Base-by-base conservation (phyloP, 2,329 filamentous ascomycete genomes). In the Fonsecaea nubica region DNA sequence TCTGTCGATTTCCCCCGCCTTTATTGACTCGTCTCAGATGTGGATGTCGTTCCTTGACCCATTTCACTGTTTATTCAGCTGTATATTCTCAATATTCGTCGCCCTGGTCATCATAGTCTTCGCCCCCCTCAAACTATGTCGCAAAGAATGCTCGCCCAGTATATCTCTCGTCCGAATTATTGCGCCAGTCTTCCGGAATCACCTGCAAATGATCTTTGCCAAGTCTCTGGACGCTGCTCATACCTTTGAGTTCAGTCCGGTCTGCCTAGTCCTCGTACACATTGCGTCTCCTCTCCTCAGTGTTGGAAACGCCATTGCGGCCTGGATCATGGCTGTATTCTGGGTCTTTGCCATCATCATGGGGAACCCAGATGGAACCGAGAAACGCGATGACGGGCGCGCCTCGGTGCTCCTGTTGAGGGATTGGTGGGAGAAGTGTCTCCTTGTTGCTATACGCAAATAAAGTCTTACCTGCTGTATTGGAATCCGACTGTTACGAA, bases 341-440 rank as follows among this genome's bases (percentile, higher is more conserved):
- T 89, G 87, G 87, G 77, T 87, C 59, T 87, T 87, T 72, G 81
- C 85, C 30, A 82, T 83, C 72, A 84, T 89, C 10, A 77, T 89
- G 57, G 87, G 87, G 4, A 87, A 89, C 75, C 87, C 87, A 35
- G 86, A 87, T 62, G 84, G 84, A 48, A 84, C 83, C 35, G 85
- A 86, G 72, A 82, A 84, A 32, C 83, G 83, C 69, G 87, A 89
- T 68, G 87, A 89, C 70, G 87, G 87, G 12, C 80, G 83, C 61
- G 85, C 86, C 25, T 84, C 86, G 12, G 86, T 89, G 3, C 76
- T 89, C 2, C 82, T 82, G 3, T 82, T 89, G 36, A 78, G 85
- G 64, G 80, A 81, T 56, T 88, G 85, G 82, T 89, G 87, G 87
- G 86, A 87, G 72, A 78, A 78, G 55, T 88, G 85, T 84, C 77